A percentile compares a stretch with the other conserved stretches of the same genome.
Conservation (phyloP, 495 filamentous ascomycete species). For the Podospora pseudocomata region DNA sequence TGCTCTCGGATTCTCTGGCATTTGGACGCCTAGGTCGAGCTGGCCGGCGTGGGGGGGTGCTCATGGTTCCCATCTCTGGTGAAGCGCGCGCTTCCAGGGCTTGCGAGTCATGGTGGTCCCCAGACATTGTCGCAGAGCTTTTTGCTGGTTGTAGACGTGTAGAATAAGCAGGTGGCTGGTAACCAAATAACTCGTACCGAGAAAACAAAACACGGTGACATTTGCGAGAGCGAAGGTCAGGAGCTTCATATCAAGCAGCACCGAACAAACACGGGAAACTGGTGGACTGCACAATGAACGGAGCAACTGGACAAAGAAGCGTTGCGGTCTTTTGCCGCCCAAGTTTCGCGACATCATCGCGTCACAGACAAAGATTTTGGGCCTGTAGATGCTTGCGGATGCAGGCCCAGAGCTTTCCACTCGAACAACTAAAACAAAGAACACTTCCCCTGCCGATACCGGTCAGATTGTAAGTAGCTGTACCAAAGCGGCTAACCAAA, state of each 20-base stretch:
- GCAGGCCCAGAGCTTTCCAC: background rate
- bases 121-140: background rate
- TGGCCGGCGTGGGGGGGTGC: no score
- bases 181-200: background rate
- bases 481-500: background rate
- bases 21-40: background rate
- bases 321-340: background rate
- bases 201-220: background rate
- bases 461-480: background rate
- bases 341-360: background rate
- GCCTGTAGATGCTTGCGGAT: background rate
- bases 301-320: background rate
- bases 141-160: background rate
- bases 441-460: background rate
- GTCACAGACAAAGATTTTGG: background rate
- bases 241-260: background rate
- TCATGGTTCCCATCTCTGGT: background rate
- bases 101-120: background rate
- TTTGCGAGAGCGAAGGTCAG: background rate
- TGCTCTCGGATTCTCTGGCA: background rate
- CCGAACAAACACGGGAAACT: background rate
- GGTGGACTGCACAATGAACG: background rate
- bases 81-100: background rate
- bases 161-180: background rate
- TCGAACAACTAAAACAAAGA: background rate